Percentiles rank a stretch among this genome's conserved stretches.
Conservation (phyloP, 73 alveolate species). For the Effrenium voratum region DNA sequence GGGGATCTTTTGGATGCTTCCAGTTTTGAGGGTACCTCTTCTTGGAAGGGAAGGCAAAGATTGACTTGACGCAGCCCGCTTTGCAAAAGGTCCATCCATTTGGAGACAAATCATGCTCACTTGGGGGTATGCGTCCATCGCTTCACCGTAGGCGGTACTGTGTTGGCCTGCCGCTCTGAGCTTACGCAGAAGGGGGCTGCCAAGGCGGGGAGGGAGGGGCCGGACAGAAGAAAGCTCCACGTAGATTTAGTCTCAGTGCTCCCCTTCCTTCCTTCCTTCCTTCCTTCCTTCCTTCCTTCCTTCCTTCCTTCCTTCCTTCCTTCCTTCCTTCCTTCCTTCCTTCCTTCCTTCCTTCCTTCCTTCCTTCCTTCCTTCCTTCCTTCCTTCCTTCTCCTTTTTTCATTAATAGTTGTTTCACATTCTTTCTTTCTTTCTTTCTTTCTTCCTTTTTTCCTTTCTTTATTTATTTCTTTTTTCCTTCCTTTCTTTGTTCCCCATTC, state of each 20-base stretch:
- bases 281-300: no score
- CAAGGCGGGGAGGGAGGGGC: conserved; percentile 15
- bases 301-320: no score
- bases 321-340: no score
- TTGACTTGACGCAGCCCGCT: no score
- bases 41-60: no score
- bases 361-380: no score
- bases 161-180: conserved; percentile 77
- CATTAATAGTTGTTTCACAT: not conserved
- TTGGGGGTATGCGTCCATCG: not conserved
- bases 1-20: no score
- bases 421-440: not conserved
- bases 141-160: conserved; percentile 50
- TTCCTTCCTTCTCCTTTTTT: not conserved
- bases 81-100: no score
- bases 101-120: no score
- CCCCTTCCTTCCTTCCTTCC: no score
- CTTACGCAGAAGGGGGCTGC: conserved; percentile 52
- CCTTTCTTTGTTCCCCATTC: not conserved
- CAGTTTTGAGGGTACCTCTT: no score
- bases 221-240: not conserved
- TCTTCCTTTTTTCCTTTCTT: not conserved
- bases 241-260: not conserved
- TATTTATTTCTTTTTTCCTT: not conserved
- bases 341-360: no score